Conservation (phyloP, 2,329 filamentous ascomycete genomes). For the Aspergillus terreus region DNA sequence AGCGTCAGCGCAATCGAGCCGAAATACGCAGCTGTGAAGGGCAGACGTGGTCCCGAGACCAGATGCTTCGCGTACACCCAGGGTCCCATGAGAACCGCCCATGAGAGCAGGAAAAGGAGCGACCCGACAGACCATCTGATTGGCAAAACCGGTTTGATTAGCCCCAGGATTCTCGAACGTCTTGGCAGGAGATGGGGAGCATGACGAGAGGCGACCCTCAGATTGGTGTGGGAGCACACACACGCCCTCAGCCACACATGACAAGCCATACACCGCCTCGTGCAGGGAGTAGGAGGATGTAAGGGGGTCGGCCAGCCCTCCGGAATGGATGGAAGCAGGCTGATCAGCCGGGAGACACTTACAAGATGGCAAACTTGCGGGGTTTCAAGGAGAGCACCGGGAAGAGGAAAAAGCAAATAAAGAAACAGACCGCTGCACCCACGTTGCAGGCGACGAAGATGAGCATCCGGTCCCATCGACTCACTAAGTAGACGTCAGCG, state of each 20-base stretch:
- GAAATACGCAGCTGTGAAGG: conserved; percentile 93
- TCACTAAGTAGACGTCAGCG: conserved; percentile 59
- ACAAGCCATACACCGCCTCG: conserved; percentile 19
- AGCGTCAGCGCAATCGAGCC: conserved; percentile 85
- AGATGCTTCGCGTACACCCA: conserved; percentile 79
- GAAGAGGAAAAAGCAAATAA: conserved; percentile 84
- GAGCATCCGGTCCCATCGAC: conserved; percentile 91
- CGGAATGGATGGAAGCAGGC: conserved; percentile 11
- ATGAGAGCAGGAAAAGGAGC: conserved; percentile 82
- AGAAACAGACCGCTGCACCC: conserved; percentile 84
- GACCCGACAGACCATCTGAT: conserved; percentile 92
- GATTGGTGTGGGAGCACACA: background rate
- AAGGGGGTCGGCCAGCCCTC: conserved; percentile 12
- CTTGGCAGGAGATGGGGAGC: conserved; percentile 7
- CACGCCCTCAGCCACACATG: conserved; percentile 18
- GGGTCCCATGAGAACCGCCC: conserved; percentile 91
- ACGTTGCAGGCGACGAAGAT: conserved; percentile 90
- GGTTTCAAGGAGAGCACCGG: conserved; percentile 76
- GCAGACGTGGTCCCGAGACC: conserved; percentile 75
- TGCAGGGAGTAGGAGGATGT: conserved; percentile 9
- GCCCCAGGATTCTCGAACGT: conserved; percentile 10
- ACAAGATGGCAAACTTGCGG: conserved; percentile 95
- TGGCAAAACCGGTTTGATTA: conserved; percentile 22
- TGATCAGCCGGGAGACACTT: conserved; percentile 50
- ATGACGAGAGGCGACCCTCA: conserved; percentile 6